Base-by-base conservation (phyloP, 1,139 yeast species). In the Hemisphaericaspora lyxosophila region DNA sequence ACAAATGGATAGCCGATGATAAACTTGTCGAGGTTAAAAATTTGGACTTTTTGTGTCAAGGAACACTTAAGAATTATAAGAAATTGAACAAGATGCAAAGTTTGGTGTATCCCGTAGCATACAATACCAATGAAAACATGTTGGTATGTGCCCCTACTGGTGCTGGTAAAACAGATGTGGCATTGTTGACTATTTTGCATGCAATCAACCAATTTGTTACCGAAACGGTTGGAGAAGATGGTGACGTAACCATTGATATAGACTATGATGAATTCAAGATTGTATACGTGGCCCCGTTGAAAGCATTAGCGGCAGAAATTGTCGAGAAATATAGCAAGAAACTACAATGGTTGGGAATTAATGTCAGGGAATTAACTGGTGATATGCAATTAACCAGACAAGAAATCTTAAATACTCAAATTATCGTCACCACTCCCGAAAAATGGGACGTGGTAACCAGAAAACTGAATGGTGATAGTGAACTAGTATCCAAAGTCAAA, bases 361-460 rank as follows among this genome's bases (percentile, higher is more conserved):
- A 73, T 39, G 97, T 92, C 0, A 70, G 94, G 33, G 98, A 92
- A 57, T 70, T 92, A 46, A 92, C 98, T 3, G 98, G 98, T 54
- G 98, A 92, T 64, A 92, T 94, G 95, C 97, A 92, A 54, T 65
- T 94, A 36, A 85, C 96, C 0, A 79, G 82, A 50, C 77, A 82
- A 11, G 97, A 92, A 59, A 88, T 92, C 26, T 62, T 81, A 54
- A 76, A 78, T 1, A 92, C 97, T 1, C 98, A 92, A 58, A 75
- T 92, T 30, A 86, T 92, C 50, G 97, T 92, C 6, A 92, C 97
- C 0, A 92, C 98, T 0, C 98, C 98, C 0, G 98, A 92, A 59
- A 92, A 92, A 62, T 92, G 99, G 99, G 99, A 92, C 67, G 97
- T 92, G 8, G 97, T 92, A 1, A 92, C 98, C 0, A 76, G 98